Percentiles rank a stretch among this genome's conserved stretches.
These are phyloP conservation scores for Psidium friedrichsthalianum DNA, from an alignment of 345 rosid genomes.

Conservation along the genomic window DNA sequence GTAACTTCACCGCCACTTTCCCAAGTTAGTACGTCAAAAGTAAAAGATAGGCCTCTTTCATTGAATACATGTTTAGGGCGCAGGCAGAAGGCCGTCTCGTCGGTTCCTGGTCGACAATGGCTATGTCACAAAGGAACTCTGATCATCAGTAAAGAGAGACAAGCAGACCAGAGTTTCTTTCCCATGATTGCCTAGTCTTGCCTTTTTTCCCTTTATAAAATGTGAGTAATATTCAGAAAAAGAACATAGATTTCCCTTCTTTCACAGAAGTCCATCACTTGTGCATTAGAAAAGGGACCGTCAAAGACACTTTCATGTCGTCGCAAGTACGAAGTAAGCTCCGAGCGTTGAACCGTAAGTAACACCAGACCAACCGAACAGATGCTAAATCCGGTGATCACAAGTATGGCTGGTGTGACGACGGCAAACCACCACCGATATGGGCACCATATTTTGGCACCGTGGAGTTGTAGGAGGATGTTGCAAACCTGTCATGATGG, in stretches of 20 bases:
- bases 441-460: constrained; percentile 17
- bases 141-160: neutral
- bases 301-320: neutral
- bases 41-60: neutral
- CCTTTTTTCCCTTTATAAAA: neutral
- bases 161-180: neutral
- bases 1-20: neutral
- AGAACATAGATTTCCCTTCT: neutral
- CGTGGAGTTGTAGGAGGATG: constrained; percentile 12
- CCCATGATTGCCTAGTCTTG: neutral
- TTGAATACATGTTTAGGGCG: neutral
- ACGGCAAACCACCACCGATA: constrained; percentile 8
- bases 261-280: neutral
- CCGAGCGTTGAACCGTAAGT: neutral
- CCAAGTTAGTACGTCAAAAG: neutral
- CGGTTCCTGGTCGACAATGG: neutral
- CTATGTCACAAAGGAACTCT: neutral
- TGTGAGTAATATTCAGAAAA: neutral
- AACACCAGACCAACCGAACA: neutral
- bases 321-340: neutral
- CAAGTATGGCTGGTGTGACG: constrained; percentile 26
- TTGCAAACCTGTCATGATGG: constrained; percentile 14
- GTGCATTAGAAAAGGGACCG: neutral
- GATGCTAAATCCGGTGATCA: neutral
- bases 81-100: neutral